Evolutionary conservation across 805 yeast species (phyloP), one percentile per base, ranked within the genome.

Genomic region (Candida glaebosa): DNA sequence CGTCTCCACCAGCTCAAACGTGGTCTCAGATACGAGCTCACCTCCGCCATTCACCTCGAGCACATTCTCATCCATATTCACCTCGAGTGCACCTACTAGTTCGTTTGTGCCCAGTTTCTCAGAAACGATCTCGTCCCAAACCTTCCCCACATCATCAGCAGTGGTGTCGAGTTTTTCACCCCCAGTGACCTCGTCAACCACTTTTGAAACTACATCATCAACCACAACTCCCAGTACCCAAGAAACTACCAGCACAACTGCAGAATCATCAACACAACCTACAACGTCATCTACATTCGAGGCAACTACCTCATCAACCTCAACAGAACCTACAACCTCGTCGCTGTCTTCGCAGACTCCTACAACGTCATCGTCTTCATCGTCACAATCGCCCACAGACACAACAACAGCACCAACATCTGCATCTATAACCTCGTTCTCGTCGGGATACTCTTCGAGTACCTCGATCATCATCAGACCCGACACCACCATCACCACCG

Each of bases 401-500:
- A 28, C 40, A 10, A 25, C 41, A 8, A 38, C 48, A 7, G 32
- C 40, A 7, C 31, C 42, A 18, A 38, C 40, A 18, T 26, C 46
- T 7, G 26, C 32, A 18, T 17, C 10, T 12, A 18, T 19, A 12
- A 42, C 45, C 5, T 45, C 53, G 12, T 49, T 39, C 31, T 41
- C 47, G 9, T 48, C 56, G 5, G 45, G 45, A 4, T 48, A 40
- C 30, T 46, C 46, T 8, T 33, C 41, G 3, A 33, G 22, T 16
- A 34, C 49, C 5, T 46, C 51, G 7, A 31, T 53, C 40, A 37
- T 54, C 6, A 39, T 25, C 12, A 15, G 36, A 15, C 43, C 53
- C 18, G 65, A 62, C 38, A 66, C 71, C 9, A 69, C 75, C 32
- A 58, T 69, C 37, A 69, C 74, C 16, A 65, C 73, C 1, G 53